Evolutionary conservation across 164 flowering plant genomes (phyloP).

Genomic region (Umbilicus rupestris): DNA sequence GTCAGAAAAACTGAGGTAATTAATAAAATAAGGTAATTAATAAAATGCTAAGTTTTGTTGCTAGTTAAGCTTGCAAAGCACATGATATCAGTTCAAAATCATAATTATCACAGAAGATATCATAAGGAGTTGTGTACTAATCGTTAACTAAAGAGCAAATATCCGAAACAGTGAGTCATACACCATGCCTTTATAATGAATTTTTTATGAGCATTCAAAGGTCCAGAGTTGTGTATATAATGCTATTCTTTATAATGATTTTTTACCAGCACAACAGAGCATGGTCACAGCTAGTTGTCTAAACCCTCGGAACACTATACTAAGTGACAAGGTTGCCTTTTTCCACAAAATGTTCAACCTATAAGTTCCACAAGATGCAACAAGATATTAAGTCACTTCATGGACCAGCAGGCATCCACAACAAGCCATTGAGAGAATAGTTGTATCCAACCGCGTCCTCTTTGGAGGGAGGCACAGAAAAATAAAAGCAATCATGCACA

Average conservation of each 20-base stretch:
- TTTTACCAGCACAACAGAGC: too few relatives aligned
- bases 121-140: background rate
- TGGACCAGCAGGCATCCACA: background rate
- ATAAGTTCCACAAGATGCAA: background rate
- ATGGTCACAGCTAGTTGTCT: too few relatives aligned
- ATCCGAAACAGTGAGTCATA: background rate
- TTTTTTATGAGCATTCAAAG: background rate
- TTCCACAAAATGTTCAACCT: background rate
- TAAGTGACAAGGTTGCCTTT: too few relatives aligned
- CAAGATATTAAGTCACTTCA: background rate
- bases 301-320: too few relatives aligned
- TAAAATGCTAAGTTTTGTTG: too few relatives aligned
- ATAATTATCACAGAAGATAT: background rate
- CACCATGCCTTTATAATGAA: background rate
- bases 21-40: too few relatives aligned
- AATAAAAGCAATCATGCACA: background rate
- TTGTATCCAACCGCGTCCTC: too few relatives aligned
- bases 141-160: background rate
- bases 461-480: background rate
- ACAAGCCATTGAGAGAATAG: too few relatives aligned
- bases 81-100: too few relatives aligned
- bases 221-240: background rate
- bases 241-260: background rate
- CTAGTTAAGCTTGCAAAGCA: too few relatives aligned
- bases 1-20: background rate